Conservation (phyloP, 2,329 filamentous ascomycete species). For the Chrysoporthe puriensis region DNA sequence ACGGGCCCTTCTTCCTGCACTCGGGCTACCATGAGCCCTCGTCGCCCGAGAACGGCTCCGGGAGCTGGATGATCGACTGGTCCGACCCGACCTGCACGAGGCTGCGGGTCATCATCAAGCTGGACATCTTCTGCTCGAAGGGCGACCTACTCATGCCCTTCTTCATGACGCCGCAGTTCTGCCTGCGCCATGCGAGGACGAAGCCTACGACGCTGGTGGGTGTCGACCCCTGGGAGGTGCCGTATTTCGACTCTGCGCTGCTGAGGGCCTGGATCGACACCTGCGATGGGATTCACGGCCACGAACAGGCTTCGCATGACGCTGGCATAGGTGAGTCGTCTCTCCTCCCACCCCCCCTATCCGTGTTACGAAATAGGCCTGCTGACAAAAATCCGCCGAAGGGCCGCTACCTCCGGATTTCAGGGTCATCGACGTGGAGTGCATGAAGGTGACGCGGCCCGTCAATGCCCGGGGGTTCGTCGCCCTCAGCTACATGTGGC, state of each 20-base stretch:
- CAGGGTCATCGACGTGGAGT: slow-evolving; percentile 11
- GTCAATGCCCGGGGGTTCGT: slow-evolving; percentile 3
- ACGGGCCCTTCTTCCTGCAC: slow-evolving; percentile 6
- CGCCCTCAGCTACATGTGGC: slow-evolving; percentile 13
- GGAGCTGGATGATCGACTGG: slow-evolving; percentile 15
- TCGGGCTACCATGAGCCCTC: slow-evolving; percentile 7
- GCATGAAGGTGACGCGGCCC: slow-evolving; percentile 5
- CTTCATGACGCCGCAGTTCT: slow-evolving; percentile 10
- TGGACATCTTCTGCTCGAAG: slow-evolving; percentile 7
- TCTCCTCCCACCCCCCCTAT: neutral
- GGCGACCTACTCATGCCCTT: slow-evolving; percentile 1
- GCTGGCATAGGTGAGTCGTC: neutral
- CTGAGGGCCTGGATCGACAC: slow-evolving; percentile 9
- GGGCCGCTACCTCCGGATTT: slow-evolving; percentile 7
- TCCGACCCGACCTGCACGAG: slow-evolving; percentile 10
- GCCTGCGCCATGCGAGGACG: neutral
- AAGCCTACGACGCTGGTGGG: slow-evolving; percentile 8
- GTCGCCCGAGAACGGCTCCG: neutral
- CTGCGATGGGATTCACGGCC: slow-evolving; percentile 11
- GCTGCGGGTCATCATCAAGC: slow-evolving; percentile 8
- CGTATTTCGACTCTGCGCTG: slow-evolving; percentile 4
- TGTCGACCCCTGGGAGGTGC: slow-evolving; percentile 11
- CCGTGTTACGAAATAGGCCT: neutral
- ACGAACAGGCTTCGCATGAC: neutral
- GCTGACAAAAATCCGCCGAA: neutral